Percentiles rank a stretch among this genome's conserved stretches.
These are phyloP conservation scores for Platanthera zijinensis DNA, from an alignment of 106 monocot species.

Conservation along the genomic window DNA sequence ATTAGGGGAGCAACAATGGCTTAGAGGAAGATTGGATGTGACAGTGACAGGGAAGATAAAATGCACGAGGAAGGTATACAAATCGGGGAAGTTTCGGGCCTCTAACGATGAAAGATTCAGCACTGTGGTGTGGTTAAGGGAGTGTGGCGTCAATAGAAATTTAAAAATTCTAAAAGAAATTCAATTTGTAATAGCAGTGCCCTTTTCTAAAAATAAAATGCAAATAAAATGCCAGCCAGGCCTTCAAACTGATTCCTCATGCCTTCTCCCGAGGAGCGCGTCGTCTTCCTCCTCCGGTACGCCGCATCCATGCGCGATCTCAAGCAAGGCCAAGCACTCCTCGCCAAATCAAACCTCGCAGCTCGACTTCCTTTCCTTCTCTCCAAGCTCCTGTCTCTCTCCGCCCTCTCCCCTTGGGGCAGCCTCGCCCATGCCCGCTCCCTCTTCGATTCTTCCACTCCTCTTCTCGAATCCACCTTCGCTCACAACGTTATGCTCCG, in stretches of 20 bases:
- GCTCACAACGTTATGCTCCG: conserved; percentile 36
- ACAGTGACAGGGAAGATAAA: no score
- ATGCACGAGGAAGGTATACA: no score
- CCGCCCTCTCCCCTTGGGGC: conserved; percentile 31
- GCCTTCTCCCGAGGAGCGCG: neutral
- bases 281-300: conserved; percentile 11
- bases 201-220: no score
- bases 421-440: conserved; percentile 33
- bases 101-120: no score
- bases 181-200: no score
- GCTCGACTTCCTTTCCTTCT: conserved; percentile 8
- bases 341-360: conserved; percentile 34
- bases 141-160: no score
- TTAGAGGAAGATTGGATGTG: no score
- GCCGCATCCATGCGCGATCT: conserved; percentile 22
- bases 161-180: no score
- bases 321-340: conserved; percentile 24
- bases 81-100: no score
- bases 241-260: neutral
- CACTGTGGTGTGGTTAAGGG: no score
- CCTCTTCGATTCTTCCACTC: conserved; percentile 17
- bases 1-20: no score
- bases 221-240: no score
- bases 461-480: conserved; percentile 3
- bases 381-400: conserved; percentile 32